A percentile compares a stretch with the other conserved stretches of the same genome.
phyloP scores from a whole-genome alignment of 2,329 filamentous ascomycete species.

The Cadophora sp. region DNA sequence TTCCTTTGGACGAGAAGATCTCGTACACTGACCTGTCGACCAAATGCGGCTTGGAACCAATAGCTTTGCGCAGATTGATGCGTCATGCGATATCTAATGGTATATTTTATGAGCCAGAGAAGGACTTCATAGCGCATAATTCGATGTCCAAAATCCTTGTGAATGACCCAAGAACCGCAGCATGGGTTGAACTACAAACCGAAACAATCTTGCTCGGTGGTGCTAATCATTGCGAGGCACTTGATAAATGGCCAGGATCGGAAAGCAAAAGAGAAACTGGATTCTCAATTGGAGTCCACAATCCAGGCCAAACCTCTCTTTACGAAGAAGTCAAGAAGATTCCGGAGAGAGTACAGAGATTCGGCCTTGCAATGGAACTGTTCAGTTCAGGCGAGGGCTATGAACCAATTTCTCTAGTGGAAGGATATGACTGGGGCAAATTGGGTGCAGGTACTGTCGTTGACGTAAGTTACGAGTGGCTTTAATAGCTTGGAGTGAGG shows the following conservation, averaged over 20 bases:
- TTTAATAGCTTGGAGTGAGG: neutral
- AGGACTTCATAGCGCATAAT: constrained; percentile 24
- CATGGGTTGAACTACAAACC: constrained; percentile 45
- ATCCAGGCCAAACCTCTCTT: constrained; percentile 30
- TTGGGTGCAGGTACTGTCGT: constrained; percentile 38
- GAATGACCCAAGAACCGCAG: constrained; percentile 40
- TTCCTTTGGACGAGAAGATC: constrained; percentile 54
- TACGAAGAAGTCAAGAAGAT: constrained; percentile 44
- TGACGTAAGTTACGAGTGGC: constrained; percentile 27
- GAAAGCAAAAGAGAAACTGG: constrained; percentile 46
- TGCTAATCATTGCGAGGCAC: constrained; percentile 44
- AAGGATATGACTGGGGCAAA: constrained; percentile 40
- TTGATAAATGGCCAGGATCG: constrained; percentile 47
- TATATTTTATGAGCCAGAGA: constrained; percentile 43
- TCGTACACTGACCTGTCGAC: constrained; percentile 49
- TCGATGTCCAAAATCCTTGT: constrained; percentile 47
- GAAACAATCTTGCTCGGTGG: constrained; percentile 35
- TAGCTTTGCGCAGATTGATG: constrained; percentile 55
- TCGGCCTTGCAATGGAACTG: constrained; percentile 45
- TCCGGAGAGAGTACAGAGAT: constrained; percentile 38
- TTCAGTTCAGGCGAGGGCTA: constrained; percentile 37
- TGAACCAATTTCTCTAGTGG: constrained; percentile 33
- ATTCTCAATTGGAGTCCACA: constrained; percentile 42
- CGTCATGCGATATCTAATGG: constrained; percentile 61
- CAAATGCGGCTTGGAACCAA: constrained; percentile 17